A percentile compares a stretch with the other conserved stretches of the same genome.
These are phyloP conservation scores for Ascochyta koolunga DNA, from an alignment of 2,329 filamentous ascomycete species.

Conservation along the genomic window DNA sequence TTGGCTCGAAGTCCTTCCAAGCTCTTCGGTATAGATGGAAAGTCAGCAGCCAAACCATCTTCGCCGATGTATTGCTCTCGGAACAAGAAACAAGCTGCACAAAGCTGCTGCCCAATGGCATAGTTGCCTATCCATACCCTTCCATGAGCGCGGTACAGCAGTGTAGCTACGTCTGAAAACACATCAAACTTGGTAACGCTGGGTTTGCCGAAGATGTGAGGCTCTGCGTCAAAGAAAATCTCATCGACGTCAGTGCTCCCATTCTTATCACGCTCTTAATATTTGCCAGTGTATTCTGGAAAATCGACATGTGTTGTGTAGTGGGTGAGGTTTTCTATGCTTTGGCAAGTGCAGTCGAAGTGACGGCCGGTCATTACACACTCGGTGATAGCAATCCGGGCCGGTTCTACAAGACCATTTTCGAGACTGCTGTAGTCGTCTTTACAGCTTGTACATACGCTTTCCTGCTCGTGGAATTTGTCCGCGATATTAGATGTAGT, in stretches of 20 bases:
- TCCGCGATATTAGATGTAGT: too few relatives aligned
- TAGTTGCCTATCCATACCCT: conserved; percentile 13
- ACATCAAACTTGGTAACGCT: not conserved
- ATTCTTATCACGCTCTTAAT: not conserved
- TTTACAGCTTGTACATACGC: conserved; percentile 6
- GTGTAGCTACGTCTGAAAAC: conserved; percentile 15
- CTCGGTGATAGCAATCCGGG: conserved; percentile 15
- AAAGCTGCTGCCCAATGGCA: conserved; percentile 6
- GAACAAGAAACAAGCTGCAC: conserved; percentile 9
- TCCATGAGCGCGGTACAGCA: conserved; percentile 20
- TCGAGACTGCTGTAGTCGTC: conserved; percentile 4
- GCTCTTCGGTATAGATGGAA: conserved; percentile 14
- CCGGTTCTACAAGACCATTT: conserved; percentile 14
- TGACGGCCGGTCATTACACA: conserved; percentile 11
- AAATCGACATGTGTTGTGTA: not conserved
- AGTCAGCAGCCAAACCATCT: conserved; percentile 16
- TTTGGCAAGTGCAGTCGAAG: conserved; percentile 11
- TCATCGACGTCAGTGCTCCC: not conserved
- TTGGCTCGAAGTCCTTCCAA: conserved; percentile 1
- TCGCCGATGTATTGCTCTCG: conserved; percentile 14
- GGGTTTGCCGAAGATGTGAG: not conserved
- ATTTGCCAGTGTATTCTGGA: not conserved
- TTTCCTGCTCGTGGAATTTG: too few relatives aligned
- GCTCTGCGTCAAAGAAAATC: conserved; percentile 9
- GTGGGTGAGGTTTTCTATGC: not conserved